Evolutionary conservation across 169 alveolate genomes (phyloP).

Genomic region (Theileria equi): DNA sequence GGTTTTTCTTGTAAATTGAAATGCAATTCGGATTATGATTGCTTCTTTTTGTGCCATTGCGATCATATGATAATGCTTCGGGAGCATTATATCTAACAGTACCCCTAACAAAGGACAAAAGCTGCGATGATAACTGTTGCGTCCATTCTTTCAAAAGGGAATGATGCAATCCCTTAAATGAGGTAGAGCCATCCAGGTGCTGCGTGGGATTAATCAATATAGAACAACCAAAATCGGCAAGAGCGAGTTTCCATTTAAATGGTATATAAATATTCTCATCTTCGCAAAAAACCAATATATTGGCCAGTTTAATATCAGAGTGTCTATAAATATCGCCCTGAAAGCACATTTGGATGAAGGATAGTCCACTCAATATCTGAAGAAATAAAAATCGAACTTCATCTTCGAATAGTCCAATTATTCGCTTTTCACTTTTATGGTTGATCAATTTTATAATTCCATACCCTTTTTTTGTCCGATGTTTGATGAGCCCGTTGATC

Average conservation of each 20-base stretch:
- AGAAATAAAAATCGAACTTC: constrained; percentile 70
- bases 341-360: constrained; percentile 71
- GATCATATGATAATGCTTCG: constrained; percentile 56
- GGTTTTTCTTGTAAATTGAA: not conserved
- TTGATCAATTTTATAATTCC: too few species aligned
- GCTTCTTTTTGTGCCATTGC: constrained; percentile 46
- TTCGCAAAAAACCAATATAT: constrained; percentile 68
- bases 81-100: constrained; percentile 62
- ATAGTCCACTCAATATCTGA: constrained; percentile 68
- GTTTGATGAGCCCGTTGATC: constrained; percentile 32
- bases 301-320: constrained; percentile 71
- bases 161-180: constrained; percentile 16
- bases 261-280: constrained; percentile 65
- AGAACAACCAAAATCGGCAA: constrained; percentile 78
- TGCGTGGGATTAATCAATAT: constrained; percentile 56
- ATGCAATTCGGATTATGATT: constrained; percentile 23
- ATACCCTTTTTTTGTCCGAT: constrained; percentile 17
- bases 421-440: constrained; percentile 32
- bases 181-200: constrained; percentile 28
- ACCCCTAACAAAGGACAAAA: constrained; percentile 46
- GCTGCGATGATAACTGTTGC: constrained; percentile 26
- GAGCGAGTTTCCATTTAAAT: constrained; percentile 67
- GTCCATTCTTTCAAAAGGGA: constrained; percentile 40
- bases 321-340: constrained; percentile 74
- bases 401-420: constrained; percentile 66